These are phyloP conservation scores for Seiridium cupressi DNA, from an alignment of 2,329 filamentous ascomycete genomes.

Conservation along the genomic window DNA sequence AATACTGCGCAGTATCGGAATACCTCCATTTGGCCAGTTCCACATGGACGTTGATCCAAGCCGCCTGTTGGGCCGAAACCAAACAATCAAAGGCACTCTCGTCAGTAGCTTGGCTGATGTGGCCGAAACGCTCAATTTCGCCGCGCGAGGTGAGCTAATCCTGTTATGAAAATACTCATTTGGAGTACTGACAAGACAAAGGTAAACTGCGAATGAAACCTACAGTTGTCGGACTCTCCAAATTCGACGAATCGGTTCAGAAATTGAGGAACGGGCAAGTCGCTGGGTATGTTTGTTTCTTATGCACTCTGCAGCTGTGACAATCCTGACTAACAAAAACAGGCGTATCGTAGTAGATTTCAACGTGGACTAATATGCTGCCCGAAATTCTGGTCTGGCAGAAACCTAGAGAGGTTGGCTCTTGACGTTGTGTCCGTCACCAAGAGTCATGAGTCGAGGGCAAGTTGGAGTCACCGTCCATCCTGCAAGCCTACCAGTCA, in stretches of 20 bases:
- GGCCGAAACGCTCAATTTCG: constrained; percentile 13
- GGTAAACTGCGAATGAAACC: constrained; percentile 9
- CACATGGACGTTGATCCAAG: constrained; percentile 13
- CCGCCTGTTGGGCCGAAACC: constrained; percentile 7
- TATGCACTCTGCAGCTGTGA: no score
- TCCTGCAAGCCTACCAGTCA: no score
- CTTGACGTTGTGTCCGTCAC: no score
- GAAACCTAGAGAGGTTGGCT: no score
- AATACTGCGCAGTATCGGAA: constrained; percentile 9
- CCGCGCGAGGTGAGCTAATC: constrained; percentile 9
- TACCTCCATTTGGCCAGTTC: constrained; percentile 11
- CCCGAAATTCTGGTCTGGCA: no score
- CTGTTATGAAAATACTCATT: background rate
- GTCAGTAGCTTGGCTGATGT: constrained; percentile 12
- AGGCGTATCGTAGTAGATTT: constrained; percentile 12
- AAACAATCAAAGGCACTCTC: constrained; percentile 12
- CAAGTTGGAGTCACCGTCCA: no score
- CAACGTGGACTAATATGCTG: constrained; percentile 1
- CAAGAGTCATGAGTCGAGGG: no score
- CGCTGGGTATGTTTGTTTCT: constrained; percentile 6
- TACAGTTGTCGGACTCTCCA: constrained; percentile 8
- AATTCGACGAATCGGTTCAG: constrained; percentile 10
- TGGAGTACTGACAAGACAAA: background rate
- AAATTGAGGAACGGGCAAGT: constrained; percentile 10
- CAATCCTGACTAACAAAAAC: background rate